Conservation (phyloP, 1,139 yeast genomes). For the Eremothecium sinecaudum region DNA sequence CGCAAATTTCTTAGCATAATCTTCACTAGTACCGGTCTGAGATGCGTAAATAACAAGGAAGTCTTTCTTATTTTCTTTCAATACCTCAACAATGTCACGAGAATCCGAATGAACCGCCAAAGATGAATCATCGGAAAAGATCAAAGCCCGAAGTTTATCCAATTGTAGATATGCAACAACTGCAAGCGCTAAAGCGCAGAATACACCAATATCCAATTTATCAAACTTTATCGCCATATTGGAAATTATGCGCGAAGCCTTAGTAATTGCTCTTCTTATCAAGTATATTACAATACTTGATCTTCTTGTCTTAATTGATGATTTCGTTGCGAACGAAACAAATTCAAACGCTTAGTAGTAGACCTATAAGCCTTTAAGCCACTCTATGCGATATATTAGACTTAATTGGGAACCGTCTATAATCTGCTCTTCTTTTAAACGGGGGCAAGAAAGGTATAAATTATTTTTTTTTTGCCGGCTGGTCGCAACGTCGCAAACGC, state of each 20-base stretch:
- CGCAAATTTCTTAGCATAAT: slow-evolving; percentile 81
- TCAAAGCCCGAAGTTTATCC: slow-evolving; percentile 48
- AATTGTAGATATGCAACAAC: slow-evolving; percentile 59
- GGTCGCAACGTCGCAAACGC: too few relatives aligned
- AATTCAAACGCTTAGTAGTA: too few relatives aligned
- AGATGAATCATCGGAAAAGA: slow-evolving; percentile 33
- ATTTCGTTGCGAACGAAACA: too few relatives aligned
- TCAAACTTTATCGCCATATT: slow-evolving; percentile 38
- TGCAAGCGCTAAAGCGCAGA: slow-evolving; percentile 55
- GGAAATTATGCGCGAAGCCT: too few relatives aligned
- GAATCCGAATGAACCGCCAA: slow-evolving; percentile 32
- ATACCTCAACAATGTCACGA: slow-evolving; percentile 56
- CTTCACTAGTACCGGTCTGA: slow-evolving; percentile 99
- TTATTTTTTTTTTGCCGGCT: too few relatives aligned
- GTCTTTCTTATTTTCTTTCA: slow-evolving; percentile 58
- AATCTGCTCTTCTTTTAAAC: too few relatives aligned
- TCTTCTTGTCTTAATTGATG: too few relatives aligned
- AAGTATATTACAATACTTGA: background rate
- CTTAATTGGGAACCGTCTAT: too few relatives aligned
- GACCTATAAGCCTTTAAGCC: too few relatives aligned
- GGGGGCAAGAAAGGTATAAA: too few relatives aligned
- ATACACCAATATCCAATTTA: slow-evolving; percentile 60
- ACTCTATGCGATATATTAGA: too few relatives aligned
- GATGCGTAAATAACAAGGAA: slow-evolving; percentile 85
- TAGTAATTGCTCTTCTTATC: background rate